Base-by-base conservation (phyloP, 257 asterid species). In the Schizonepeta tenuifolia region DNA sequence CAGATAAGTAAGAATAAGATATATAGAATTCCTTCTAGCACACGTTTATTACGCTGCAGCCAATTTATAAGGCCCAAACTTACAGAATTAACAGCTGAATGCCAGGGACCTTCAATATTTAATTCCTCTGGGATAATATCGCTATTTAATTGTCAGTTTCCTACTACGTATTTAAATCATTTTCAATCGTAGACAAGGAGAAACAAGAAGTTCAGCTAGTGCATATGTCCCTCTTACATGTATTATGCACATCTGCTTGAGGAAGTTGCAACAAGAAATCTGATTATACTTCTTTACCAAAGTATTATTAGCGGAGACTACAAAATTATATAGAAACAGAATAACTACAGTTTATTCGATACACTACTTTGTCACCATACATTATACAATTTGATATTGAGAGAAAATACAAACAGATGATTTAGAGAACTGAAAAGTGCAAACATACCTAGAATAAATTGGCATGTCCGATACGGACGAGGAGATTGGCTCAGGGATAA, bases 391-490 rank as follows among this genome's bases (percentile, higher is more conserved):
- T 46, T 71, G 46, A 67, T 57, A 53, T 63, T 51, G 57, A 38
- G n/a, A 64, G 38, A 56, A 55, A 73, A 17, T 53, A 70, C 26
- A 40, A 50, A 51, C 13, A 50, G 31, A 44, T 58, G 38, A 10
- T 11, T 59, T 9, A 54, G 73, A 65, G 65, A 61, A 67, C 43
- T 69, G 54, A 46, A 65, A 61, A 67, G 43, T 71, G 54, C 50
- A 65, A 76, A 75, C 94, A 70, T 84, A 93, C 98, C 99, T 74
- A 94, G 79, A 84, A 94, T 87, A 77, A 86, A 94, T 74, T 88
- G 90, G 71, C 99, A 94, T 73, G 95, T 80, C 80, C 78, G 88
- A 85, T 94, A 94, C 43, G 99, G 97, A 38, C 78, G 87, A 67
- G 90, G 83, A 81, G 97, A 89, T 60, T 86, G 95, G 73, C 85